Evolutionary conservation across 176 grass and related monocot species (phyloP), one percentile per base, ranked within the genome.

Genomic region (Themeda triandra): DNA sequence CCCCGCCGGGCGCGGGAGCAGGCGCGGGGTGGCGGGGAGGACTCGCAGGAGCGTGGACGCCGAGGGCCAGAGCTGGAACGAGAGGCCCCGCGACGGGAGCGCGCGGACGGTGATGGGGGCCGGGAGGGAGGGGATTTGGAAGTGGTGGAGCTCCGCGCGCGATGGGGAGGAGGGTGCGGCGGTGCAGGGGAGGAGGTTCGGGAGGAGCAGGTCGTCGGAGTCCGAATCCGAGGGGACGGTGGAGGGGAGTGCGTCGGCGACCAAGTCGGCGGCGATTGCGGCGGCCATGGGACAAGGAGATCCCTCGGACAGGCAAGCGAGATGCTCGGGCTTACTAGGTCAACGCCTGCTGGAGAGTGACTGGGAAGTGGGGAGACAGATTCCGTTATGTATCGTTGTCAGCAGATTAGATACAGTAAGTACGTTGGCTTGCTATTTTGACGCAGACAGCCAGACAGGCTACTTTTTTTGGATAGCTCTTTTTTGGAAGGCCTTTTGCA

Each of bases 61-160:
- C 4, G 96, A 92, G 32, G 96, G 96, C 93, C 96, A 98, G 77
- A 98, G 87, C 89, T 98, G 93, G 86, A 95, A 98, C 85, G 93
- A 95, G 80, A 98, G 91, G 58, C 96, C 96, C 24, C 53, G 87
- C 1, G 93, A 98, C 1, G 73, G 90, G 83, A 94, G 81, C 80
- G 91, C 78, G 66, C 93, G 79, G 67, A 95, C 60, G 77, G 86
- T 81, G 75, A 98, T 65, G 12, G 93, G 77, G 73, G 73, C 25
- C 46, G 85, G 58, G 48, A 95, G 88, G 35, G 87, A 88, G 18
- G 78, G 82, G 76, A 95, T 60, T 72, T 80, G 58, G 85, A 90
- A 80, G 29, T 78, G 80, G 29, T 95, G 86, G 80, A 86, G 76
- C 64, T 87, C 42, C 40, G 17, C 84, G 66, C 66, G 83, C 29